A percentile compares a stretch with the other conserved stretches of the same genome.
Evolutionary conservation across 805 yeast genomes (phyloP).

Genomic region (Lipomyces lipofer): DNA sequence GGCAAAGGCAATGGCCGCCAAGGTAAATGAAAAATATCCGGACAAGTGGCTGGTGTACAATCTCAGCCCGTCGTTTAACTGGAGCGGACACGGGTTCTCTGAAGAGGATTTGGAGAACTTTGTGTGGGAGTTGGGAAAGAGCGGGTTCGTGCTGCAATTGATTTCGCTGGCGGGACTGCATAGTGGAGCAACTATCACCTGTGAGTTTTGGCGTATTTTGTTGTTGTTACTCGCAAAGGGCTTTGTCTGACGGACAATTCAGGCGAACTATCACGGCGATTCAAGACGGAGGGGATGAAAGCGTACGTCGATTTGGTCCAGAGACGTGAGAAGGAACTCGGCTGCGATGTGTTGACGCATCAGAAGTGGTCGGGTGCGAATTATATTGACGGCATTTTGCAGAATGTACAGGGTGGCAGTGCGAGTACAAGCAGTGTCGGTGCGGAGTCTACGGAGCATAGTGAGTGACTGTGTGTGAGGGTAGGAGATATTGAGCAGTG

Average conservation of each 20-base stretch:
- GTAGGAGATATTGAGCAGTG: not conserved
- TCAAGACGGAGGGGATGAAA: constrained; percentile 56
- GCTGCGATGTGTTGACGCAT: constrained; percentile 58
- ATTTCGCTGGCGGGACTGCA: constrained; percentile 64
- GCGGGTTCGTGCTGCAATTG: constrained; percentile 59
- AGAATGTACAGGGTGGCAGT: constrained; percentile 46
- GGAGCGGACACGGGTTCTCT: constrained; percentile 58
- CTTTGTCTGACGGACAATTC: constrained; percentile 1
- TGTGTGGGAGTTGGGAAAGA: constrained; percentile 55
- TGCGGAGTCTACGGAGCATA: constrained; percentile 26
- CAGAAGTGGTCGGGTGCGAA: constrained; percentile 67
- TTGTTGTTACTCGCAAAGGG: not conserved
- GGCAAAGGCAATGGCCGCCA: constrained; percentile 50
- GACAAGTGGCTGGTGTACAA: constrained; percentile 60
- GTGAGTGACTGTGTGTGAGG: not conserved
- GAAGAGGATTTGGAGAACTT: constrained; percentile 50
- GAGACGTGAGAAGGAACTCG: constrained; percentile 46
- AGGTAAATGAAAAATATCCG: constrained; percentile 51
- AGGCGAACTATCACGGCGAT: constrained; percentile 51
- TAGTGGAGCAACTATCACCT: constrained; percentile 52
- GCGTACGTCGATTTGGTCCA: constrained; percentile 59
- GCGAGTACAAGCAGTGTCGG: constrained; percentile 28
- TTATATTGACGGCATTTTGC: constrained; percentile 49
- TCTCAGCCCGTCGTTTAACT: constrained; percentile 61
- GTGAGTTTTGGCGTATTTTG: too few relatives aligned